Base-by-base conservation (phyloP, 495 filamentous ascomycete species). In the Xylaria nigripes region DNA sequence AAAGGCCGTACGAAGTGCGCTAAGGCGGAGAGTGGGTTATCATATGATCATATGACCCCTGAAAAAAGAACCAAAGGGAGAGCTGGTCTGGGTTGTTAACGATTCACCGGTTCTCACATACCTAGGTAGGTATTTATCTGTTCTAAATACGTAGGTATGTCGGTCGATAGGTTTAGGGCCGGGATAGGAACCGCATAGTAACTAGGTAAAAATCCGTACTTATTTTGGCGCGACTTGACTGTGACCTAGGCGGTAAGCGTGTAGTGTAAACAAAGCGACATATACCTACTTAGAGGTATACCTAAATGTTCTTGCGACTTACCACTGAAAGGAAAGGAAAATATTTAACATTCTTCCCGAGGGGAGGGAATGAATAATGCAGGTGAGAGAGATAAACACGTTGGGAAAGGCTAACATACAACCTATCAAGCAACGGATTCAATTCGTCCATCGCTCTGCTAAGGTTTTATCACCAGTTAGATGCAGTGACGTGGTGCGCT, bases 401-500 rank as follows among this genome's bases (percentile, higher is more conserved):
- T 36, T 36, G 32, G 13, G 13, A 36, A 4, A 40, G 18, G 36
- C 36, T 40, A 40, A 40, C 16, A 12, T 18, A n/a, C 15, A 2
- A 18, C 36, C 12, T 40, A 18, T n/a, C n/a, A n/a, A n/a, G n/a
- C 36, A 18, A 16, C 18, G 10, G 36, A 18, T 40, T 40, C 36
- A 5, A 40, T 40, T 40, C 36, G 36, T 19, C 36, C 15, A 18
- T 40, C 36, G 12, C 44, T 8, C 24, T n/a, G 24, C 43, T 38
- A n/a, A 21, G 3, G 27, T 27, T 16, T 41, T 12, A 32, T 23
- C 45, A 25, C 50, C 50, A 52, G 41, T 40, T 38, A 41, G 18
- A 54, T 15, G 27, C 32, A 54, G 19, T 22, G 47, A 54, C 51
- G 43, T 54, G 51, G 51, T 54, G 32, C 51, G 27, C 51, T 30